Base-by-base conservation (phyloP, 2,329 filamentous ascomycete species). In the Lachnellula arida region DNA sequence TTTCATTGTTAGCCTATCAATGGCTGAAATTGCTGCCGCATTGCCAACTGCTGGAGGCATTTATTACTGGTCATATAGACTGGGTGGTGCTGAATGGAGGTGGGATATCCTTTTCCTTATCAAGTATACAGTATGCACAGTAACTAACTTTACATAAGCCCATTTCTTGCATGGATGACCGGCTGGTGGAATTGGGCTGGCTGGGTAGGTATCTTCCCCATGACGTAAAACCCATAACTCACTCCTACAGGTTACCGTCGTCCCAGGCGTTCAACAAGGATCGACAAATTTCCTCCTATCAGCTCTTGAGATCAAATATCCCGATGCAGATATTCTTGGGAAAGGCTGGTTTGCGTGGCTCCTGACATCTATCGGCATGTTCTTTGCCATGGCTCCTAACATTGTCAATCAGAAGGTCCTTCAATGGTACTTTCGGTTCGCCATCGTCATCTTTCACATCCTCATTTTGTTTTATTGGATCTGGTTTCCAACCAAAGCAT, bases 131-230 rank as follows among this genome's bases (percentile, higher is more conserved):
- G n/a, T 32, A 22, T 12, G 19, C 11, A 19, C 4, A 19, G 15
- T 46, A 52, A 42, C 56, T 62, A 37, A 59, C 35, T 22, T 43
- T 17, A 19, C 17, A 40, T 5, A 39, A 64, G 61, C 2, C 72
- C 71, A 1, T 69, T 74, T 51, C 65, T 74, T 14, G 64, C 65
- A 37, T 74, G 72, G 71, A 71, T 74, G 69, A 73, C 72, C 23
- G 72, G 70, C 4, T 74, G 72, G 72, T 74, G 70, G 71, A 74
- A 73, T 56, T 73, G 68, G 67, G 65, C 65, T 12, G 57, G 60
- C 53, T 61, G 60, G 58, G 54, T 60, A 57, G 40, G 25, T 37
- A 1, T 22, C 15, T 12, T 44, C 11, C 11, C 42, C 22, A 44
- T 19, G 19, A 23, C n/a, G 19, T 44, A 44, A 44, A 43, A 19